Percentiles rank a stretch among this genome's conserved stretches.
phyloP scores from a whole-genome alignment of 768 basidiomycete species.

The Amanita fuliginea region DNA sequence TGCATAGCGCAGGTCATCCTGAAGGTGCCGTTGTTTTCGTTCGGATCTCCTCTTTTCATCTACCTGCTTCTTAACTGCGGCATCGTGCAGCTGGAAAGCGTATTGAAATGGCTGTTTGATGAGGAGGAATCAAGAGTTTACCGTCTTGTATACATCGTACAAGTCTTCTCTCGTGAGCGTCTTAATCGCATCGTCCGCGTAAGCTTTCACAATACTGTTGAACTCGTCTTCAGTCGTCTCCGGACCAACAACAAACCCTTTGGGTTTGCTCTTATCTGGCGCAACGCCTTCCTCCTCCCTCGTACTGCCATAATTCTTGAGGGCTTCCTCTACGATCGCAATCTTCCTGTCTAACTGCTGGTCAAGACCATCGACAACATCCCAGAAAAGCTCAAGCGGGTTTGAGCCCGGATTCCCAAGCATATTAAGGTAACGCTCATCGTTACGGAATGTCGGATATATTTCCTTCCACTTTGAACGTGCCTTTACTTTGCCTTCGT shows the following conservation, averaged over 20 bases:
- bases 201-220: constrained; percentile 38
- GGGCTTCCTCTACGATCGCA: constrained; percentile 48
- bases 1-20: constrained; percentile 95
- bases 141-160: constrained; percentile 48
- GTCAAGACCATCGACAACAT: constrained; percentile 78
- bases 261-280: constrained; percentile 15
- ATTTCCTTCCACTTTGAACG: constrained; percentile 88
- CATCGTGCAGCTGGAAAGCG: constrained; percentile 51
- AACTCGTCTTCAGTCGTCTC: constrained; percentile 64
- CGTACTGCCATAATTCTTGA: constrained; percentile 37
- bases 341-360: constrained; percentile 78
- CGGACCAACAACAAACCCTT: constrained; percentile 30
- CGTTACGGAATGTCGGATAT: constrained; percentile 65
- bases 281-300: constrained; percentile 15
- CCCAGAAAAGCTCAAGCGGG: constrained; percentile 96
- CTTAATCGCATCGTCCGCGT: constrained; percentile 40
- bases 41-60: constrained; percentile 85
- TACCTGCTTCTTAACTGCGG: constrained; percentile 62
- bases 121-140: constrained; percentile 23
- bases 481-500: constrained; percentile 58
- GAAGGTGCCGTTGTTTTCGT: constrained; percentile 73
- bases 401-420: constrained; percentile 92
- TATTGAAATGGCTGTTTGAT: not conserved
- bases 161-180: constrained; percentile 42
- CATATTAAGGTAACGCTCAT: constrained; percentile 77